phyloP scores from a whole-genome alignment of 2,329 filamentous ascomycete genomes.

The Colletotrichum lindemuthianum region DNA sequence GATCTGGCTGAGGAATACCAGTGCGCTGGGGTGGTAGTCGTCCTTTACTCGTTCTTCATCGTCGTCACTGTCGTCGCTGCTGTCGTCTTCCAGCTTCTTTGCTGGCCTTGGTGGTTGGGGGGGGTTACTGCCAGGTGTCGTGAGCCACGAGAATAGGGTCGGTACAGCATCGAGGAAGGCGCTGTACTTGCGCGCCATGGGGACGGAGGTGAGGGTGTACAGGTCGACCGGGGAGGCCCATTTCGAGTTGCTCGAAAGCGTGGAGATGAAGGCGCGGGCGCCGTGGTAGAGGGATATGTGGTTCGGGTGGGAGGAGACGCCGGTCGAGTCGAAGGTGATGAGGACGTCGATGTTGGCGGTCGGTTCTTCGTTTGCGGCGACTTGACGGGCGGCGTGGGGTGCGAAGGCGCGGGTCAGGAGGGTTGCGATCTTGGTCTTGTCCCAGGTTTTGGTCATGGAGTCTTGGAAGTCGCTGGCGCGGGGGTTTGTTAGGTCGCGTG shows the following conservation, averaged over 20 bases:
- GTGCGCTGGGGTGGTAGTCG: slow-evolving; percentile 61
- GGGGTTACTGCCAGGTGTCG: slow-evolving; percentile 45
- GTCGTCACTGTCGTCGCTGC: slow-evolving; percentile 33
- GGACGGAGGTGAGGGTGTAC: slow-evolving; percentile 83
- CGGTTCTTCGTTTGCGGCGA: slow-evolving; percentile 48
- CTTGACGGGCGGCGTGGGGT: slow-evolving; percentile 63
- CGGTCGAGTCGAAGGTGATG: slow-evolving; percentile 87
- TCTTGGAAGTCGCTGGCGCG: slow-evolving; percentile 77
- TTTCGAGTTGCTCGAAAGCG: slow-evolving; percentile 70
- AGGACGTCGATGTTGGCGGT: slow-evolving; percentile 77
- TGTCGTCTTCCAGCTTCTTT: slow-evolving; percentile 30
- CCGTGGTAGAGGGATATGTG: slow-evolving; percentile 91
- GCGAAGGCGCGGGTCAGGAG: slow-evolving; percentile 80
- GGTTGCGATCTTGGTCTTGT: slow-evolving; percentile 73
- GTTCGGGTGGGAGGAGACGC: slow-evolving; percentile 91
- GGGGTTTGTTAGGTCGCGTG: neutral
- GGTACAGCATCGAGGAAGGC: slow-evolving; percentile 79
- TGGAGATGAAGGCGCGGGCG: slow-evolving; percentile 75
- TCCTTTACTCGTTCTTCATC: slow-evolving; percentile 39
- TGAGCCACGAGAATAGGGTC: slow-evolving; percentile 70
- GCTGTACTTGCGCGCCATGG: slow-evolving; percentile 81
- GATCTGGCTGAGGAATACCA: slow-evolving; percentile 79
- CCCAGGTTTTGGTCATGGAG: slow-evolving; percentile 86
- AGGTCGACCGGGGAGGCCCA: slow-evolving; percentile 81
- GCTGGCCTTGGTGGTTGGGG: slow-evolving; percentile 13